These are phyloP conservation scores for Plasmopara halstedii DNA, from an alignment of 352 stramenopile species.

Conservation along the genomic window DNA sequence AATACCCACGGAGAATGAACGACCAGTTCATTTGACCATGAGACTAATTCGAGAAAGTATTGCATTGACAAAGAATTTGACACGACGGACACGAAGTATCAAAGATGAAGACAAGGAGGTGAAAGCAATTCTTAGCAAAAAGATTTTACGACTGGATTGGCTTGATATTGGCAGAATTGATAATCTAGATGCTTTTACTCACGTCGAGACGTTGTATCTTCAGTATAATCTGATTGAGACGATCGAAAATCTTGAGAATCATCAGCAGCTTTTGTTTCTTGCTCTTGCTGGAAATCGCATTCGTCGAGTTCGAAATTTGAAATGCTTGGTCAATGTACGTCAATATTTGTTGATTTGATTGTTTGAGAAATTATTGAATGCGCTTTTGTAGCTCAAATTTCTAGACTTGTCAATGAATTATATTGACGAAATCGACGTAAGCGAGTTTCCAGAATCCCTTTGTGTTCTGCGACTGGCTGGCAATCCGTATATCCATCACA, in stretches of 20 bases:
- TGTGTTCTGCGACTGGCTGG: slow-evolving; percentile 40
- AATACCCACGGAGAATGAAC: slow-evolving; percentile 24
- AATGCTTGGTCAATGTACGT: slow-evolving; percentile 46
- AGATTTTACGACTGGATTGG: slow-evolving; percentile 63
- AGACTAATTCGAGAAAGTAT: slow-evolving; percentile 52
- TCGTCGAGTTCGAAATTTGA: slow-evolving; percentile 46
- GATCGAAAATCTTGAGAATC: slow-evolving; percentile 59
- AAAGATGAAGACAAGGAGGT: slow-evolving; percentile 31
- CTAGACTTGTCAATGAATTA: slow-evolving; percentile 71
- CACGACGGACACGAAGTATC: background rate
- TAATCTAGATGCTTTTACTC: slow-evolving; percentile 67
- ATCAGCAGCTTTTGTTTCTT: slow-evolving; percentile 48
- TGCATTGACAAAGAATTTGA: slow-evolving; percentile 4
- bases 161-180: slow-evolving; percentile 63
- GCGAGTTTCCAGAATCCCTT: slow-evolving; percentile 50
- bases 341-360: background rate
- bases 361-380: background rate
- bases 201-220: slow-evolving; percentile 68
- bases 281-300: slow-evolving; percentile 63
- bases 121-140: slow-evolving; percentile 37
- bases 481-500: slow-evolving; percentile 52
- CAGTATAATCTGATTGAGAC: slow-evolving; percentile 65
- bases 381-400: slow-evolving; percentile 49
- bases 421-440: slow-evolving; percentile 57
- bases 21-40: slow-evolving; percentile 47